Base-by-base conservation (phyloP, 345 rosid species). In the Euphorbia pulcherrima region DNA sequence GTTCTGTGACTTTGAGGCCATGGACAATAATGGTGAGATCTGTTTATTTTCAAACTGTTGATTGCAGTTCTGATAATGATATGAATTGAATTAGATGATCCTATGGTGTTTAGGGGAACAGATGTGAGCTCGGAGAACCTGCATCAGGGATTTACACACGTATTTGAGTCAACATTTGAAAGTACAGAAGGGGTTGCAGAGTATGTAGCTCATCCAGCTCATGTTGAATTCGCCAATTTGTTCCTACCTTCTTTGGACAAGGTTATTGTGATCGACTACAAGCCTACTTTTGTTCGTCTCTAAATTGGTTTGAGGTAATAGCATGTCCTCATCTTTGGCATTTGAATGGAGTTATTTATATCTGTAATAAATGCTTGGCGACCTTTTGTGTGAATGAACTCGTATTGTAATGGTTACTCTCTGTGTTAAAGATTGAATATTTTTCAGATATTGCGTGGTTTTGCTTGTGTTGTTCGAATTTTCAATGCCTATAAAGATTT, bases 71-170 rank as follows among this genome's bases (percentile, higher is more conserved):
- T 33, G 37, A 33, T 33, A 33, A 33, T 33, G 37, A 33, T 33
- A 33, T 33, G 18, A 7, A 44, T n/a, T n/a, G 50, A 12, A 44
- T 44, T 44, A 44, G 4, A 8, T 53, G 28, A 21, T 53, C 9
- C 16, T 47, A 13, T 52, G 29, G 20, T 70, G 48, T 72, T 24
- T 29, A 88, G 96, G 97, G 96, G 94, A 6, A 82, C 69, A 41
- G 90, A 89, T 81, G 87, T 92, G 79, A 88, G 98, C 74, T 35
- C 74, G 37, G 92, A 88, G 87, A 90, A 90, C 72, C 16, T 84
- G 84, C 88, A 90, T 60, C 95, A 83, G 73, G 97, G 92, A 16
- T 92, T 80, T 84, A 90, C 92, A 3, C 98, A 92, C 58, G 59
- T 92, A 39, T 90, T 92, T 48, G 85, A 83, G 62, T 85, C 92